Base-by-base conservation (phyloP, 2,329 filamentous ascomycete species). In the Phialophora verrucosa region DNA sequence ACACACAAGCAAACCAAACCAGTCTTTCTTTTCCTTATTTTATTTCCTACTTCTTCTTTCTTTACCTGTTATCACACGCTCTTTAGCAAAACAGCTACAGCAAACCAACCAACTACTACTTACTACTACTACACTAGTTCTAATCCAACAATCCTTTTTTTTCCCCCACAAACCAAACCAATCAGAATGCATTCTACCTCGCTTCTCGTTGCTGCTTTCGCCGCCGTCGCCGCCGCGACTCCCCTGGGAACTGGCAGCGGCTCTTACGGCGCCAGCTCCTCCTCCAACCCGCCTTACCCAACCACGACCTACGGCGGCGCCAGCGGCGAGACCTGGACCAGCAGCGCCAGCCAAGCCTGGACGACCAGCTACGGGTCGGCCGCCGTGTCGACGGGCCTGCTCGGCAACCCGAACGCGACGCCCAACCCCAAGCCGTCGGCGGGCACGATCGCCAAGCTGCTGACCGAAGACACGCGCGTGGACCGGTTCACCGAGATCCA, bases 361-460 rank as follows among this genome's bases (percentile, higher is more conserved):
- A 50, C 62, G 50, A 64, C 62, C 65, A 64, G 64, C 61, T 60
- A 59, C 61, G n/a, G 23, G 17, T n/a, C 20, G 3, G 49, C 23
- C 4, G 20, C 49, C 20, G 20, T 12, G 49, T 27, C 20, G 25
- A 51, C 49, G 17, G 20, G 44, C 44, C 23, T 66, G 20, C 53
- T 67, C 20, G 70, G 68, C 59, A 65, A 68, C 64, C 61, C 64
- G 17, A 10, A 29, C n/a, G 53, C 53, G 14, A 59, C 59, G 44
- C 63, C 69, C 25, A 51, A 54, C 29, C 66, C 70, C 35, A 73
- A 73, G 64, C 70, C 69, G 0, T 62, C 64, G 62, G 56, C 31
- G 11, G 70, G 69, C 12, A 67, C 73, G 25, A 58, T 73, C 31
- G 71, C 62, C 54, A 64, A 72, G 44, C 72, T 74, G 38, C 59